Base-by-base conservation (phyloP, 148 eudicot species). In the Spergularia marina region DNA sequence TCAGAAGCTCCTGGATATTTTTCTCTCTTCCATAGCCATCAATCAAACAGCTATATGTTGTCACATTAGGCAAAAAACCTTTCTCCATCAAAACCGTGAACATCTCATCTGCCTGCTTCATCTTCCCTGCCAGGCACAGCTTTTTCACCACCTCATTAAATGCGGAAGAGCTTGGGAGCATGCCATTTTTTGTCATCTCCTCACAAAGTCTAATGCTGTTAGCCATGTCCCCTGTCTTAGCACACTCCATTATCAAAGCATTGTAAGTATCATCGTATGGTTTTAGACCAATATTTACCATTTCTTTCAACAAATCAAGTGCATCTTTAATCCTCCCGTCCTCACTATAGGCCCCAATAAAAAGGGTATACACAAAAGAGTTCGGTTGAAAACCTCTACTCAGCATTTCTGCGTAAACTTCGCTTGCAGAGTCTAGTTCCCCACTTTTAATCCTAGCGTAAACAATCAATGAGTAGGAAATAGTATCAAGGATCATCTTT, bases 321-420 rank as follows among this genome's bases (percentile, higher is more conserved):
- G 91, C 97, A 58, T 74, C 88, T 54, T 87, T 83, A 54, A 89
- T 81, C 86, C 66, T 87, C 36, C 91, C 91, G 58, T 84, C 74
- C 68, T 85, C 82, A 72, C 91, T 86, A 77, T 89, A 85, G 4
- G 85, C 85, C 70, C 55, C 79, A 40, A 94, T 83, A 74, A 94
- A 89, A 53, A 73, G 53, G 25, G 91, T 86, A 74, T 81, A 82
- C 60, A 94, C 84, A 65, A 91, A 91, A 53, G 91, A 75, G 82
- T 94, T 94, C 4, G 89, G 89, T 49, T 63, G 65, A 77, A 94
- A 91, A 60, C 97, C 98, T 82, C 87, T 89, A 52, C 82, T 90
- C 39, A 90, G 83, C 97, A 91, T 90, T 78, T 85, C 89, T 41
- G 78, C 88, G 73, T 87, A 91, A 39, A 87, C 79, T 82, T 82